Evolutionary conservation across 352 stramenopile genomes (phyloP).

Genomic region (Globisporangium camurandrum): DNA sequence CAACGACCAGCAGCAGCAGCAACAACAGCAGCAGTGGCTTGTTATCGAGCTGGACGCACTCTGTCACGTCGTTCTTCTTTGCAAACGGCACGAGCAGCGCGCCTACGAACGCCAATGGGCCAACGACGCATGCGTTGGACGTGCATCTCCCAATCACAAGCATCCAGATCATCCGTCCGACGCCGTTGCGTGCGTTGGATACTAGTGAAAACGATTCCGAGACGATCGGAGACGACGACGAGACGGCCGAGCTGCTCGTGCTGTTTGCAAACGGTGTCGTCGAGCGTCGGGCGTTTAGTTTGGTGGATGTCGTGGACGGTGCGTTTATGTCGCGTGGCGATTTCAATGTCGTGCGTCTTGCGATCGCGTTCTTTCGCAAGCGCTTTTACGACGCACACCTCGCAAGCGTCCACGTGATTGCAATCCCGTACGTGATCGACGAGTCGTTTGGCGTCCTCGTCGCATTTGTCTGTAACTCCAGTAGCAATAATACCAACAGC

Average conservation of each 20-base stretch:
- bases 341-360: constrained; percentile 49
- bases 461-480: constrained; percentile 53
- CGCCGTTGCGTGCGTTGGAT: no score
- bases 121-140: constrained; percentile 24
- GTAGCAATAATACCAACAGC: no score
- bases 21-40: no score
- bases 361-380: constrained; percentile 67
- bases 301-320: constrained; percentile 57
- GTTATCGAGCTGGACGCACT: constrained; percentile 61
- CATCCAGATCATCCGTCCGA: constrained; percentile 39
- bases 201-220: not conserved
- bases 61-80: constrained; percentile 77
- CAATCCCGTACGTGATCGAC: constrained; percentile 59
- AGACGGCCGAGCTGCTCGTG: constrained; percentile 52
- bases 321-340: constrained; percentile 42
- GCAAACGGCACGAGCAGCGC: constrained; percentile 17
- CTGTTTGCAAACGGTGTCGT: constrained; percentile 60
- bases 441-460: constrained; percentile 50
- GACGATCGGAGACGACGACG: constrained; percentile 19
- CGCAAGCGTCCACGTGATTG: constrained; percentile 53
- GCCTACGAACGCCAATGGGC: constrained; percentile 2
- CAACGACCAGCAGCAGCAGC: no score
- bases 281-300: constrained; percentile 65
- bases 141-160: constrained; percentile 45
- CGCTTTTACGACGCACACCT: constrained; percentile 50